phyloP scores from a whole-genome alignment of 2,329 filamentous ascomycete species.

The Botryotinia globosa region DNA sequence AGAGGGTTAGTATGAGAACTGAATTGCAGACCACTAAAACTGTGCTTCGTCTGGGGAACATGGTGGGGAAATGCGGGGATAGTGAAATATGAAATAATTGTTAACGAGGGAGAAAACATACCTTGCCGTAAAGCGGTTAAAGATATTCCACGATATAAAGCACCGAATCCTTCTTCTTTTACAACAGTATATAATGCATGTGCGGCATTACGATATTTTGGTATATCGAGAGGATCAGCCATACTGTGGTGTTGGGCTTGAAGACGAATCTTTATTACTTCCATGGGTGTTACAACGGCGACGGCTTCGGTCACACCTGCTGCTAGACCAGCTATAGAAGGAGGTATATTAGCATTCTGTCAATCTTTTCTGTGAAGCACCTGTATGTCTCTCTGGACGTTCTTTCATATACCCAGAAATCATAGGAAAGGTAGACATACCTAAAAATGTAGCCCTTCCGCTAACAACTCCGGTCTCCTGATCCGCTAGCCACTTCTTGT shows the following conservation, averaged over 20 bases:
- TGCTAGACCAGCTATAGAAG: conserved; percentile 69
- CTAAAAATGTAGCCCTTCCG: conserved; percentile 68
- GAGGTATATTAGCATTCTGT: not conserved
- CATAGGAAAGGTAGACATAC: conserved; percentile 49
- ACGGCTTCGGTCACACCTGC: conserved; percentile 97
- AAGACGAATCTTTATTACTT: conserved; percentile 97
- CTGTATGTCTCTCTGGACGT: not conserved
- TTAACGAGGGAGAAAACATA: conserved; percentile 38
- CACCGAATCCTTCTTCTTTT: conserved; percentile 82
- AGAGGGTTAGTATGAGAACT: not conserved
- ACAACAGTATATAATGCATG: conserved; percentile 82
- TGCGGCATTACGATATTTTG: conserved; percentile 95
- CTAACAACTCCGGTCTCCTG: conserved; percentile 64
- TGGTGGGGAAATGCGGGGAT: not conserved
- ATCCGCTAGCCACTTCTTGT: conserved; percentile 80
- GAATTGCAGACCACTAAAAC: not conserved
- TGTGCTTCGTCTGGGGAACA: not conserved
- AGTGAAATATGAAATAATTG: not conserved
- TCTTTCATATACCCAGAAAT: not conserved
- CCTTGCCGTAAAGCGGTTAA: conserved; percentile 92
- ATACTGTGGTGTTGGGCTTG: conserved; percentile 98
- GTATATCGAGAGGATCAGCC: conserved; percentile 92
- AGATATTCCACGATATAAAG: conserved; percentile 89
- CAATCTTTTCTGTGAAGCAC: not conserved
- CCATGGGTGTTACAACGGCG: conserved; percentile 95